Conservation (phyloP, 768 basidiomycete genomes). For the Coprinellus micaceus region DNA sequence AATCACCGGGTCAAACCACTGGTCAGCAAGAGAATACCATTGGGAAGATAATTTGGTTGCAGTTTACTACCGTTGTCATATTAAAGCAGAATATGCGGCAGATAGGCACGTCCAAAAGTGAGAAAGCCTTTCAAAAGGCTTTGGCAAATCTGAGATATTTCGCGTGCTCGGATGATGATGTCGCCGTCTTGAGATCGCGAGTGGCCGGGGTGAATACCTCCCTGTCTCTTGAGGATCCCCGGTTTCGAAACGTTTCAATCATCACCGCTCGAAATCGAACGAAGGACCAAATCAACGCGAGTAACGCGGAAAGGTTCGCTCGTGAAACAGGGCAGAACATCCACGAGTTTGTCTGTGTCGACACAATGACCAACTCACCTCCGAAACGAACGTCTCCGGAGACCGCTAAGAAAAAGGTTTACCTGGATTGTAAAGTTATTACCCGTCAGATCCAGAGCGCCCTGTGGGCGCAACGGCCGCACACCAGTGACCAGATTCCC, state of each 20-base stretch:
- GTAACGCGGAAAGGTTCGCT: not conserved
- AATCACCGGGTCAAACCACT: not conserved
- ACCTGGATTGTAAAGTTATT: not conserved
- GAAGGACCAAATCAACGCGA: slow-evolving; percentile 1
- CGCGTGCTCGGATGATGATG: not conserved
- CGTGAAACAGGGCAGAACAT: not conserved
- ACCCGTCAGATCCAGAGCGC: not conserved
- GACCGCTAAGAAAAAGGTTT: not conserved
- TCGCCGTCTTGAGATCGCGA: not conserved
- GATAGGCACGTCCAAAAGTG: too few species aligned
- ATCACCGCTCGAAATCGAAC: not conserved
- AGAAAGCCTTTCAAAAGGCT: not conserved
- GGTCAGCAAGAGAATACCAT: not conserved
- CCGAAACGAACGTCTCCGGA: not conserved
- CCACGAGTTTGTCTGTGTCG: not conserved
- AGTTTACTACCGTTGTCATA: not conserved
- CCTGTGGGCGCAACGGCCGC: not conserved
- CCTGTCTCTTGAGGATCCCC: not conserved
- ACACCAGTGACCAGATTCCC: not conserved
- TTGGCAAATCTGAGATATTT: not conserved
- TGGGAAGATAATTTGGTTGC: not conserved
- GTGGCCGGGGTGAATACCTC: not conserved
- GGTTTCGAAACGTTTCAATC: not conserved
- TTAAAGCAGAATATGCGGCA: not conserved
- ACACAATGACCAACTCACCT: not conserved